Evolutionary conservation across 805 yeast genomes (phyloP).

Genomic region (Metschnikowia peoriensis): DNA sequence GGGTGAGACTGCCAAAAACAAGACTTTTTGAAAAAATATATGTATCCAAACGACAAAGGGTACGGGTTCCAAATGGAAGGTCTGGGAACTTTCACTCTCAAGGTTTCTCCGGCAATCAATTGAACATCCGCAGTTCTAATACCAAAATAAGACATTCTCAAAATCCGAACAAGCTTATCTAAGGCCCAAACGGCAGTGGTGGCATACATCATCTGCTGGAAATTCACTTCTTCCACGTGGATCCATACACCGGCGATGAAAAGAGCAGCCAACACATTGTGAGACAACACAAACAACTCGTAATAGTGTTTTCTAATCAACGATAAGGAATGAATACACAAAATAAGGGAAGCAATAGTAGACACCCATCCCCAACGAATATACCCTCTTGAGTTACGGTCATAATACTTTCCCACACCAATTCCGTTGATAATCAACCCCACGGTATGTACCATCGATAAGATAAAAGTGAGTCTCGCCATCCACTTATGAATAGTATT

Average conservation of each 20-base stretch:
- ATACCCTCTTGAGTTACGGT: conserved; percentile 29
- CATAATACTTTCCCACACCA: conserved; percentile 28
- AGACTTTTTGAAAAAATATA: conserved; percentile 52
- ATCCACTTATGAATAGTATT: conserved; percentile 65
- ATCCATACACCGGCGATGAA: conserved; percentile 56
- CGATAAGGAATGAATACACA: conserved; percentile 48
- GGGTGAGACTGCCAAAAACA: conserved; percentile 75
- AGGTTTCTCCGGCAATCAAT: conserved; percentile 42
- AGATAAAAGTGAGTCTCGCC: conserved; percentile 50
- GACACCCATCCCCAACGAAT: conserved; percentile 37
- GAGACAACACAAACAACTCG: conserved; percentile 51
- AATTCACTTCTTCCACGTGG: conserved; percentile 52
- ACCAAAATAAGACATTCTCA: conserved; percentile 34
- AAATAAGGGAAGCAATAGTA: conserved; percentile 37
- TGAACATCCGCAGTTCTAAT: conserved; percentile 35
- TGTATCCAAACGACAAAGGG: conserved; percentile 58
- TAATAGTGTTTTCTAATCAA: conserved; percentile 54
- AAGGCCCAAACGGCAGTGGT: conserved; percentile 40
- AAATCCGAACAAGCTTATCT: conserved; percentile 39
- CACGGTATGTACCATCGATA: conserved; percentile 51
- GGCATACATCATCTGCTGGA: conserved; percentile 34
- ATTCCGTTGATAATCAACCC: conserved; percentile 33
- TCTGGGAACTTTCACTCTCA: conserved; percentile 46
- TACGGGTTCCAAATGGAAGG: conserved; percentile 49
- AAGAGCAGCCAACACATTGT: conserved; percentile 39